These are phyloP conservation scores for Triticum dicoccoides DNA, from an alignment of 176 grass and related monocot species.

Conservation along the genomic window DNA sequence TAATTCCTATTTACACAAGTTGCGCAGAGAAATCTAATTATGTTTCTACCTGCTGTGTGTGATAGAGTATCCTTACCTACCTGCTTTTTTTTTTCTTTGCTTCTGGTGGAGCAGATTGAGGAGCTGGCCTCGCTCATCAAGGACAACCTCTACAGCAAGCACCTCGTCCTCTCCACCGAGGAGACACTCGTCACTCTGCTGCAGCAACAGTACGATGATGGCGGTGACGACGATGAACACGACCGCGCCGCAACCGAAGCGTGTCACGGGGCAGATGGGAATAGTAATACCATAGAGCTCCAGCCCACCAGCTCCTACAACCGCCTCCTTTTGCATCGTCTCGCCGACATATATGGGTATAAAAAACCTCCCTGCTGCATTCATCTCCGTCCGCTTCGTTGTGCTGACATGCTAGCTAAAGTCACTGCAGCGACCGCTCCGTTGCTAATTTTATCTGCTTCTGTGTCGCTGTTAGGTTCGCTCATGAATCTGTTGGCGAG, in stretches of 20 bases:
- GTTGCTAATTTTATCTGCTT: background rate
- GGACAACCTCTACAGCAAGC: conserved; percentile 94
- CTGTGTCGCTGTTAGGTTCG: conserved; percentile 50
- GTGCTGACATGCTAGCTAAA: background rate
- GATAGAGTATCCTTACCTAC: background rate
- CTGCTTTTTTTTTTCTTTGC: background rate
- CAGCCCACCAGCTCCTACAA: conserved; percentile 78
- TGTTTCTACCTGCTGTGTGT: background rate
- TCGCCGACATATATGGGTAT: conserved; percentile 94
- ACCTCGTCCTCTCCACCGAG: conserved; percentile 90
- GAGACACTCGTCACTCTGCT: conserved; percentile 58
- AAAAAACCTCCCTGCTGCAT: background rate
- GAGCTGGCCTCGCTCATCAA: conserved; percentile 92
- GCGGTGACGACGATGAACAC: background rate
- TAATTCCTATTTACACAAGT: background rate
- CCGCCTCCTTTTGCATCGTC: conserved; percentile 81
- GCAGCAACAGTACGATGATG: conserved; percentile 29
- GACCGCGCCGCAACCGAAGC: background rate
- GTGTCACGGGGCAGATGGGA: conserved; percentile 1
- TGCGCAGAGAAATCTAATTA: background rate
- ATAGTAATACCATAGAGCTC: conserved; percentile 57
- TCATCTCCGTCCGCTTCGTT: too few species aligned
- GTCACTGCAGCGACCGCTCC: background rate
- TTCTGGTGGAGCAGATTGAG: conserved; percentile 51
- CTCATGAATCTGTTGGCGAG: conserved; percentile 89